phyloP scores from a whole-genome alignment of 129 eudicot genomes.

The Tagetes erecta region DNA sequence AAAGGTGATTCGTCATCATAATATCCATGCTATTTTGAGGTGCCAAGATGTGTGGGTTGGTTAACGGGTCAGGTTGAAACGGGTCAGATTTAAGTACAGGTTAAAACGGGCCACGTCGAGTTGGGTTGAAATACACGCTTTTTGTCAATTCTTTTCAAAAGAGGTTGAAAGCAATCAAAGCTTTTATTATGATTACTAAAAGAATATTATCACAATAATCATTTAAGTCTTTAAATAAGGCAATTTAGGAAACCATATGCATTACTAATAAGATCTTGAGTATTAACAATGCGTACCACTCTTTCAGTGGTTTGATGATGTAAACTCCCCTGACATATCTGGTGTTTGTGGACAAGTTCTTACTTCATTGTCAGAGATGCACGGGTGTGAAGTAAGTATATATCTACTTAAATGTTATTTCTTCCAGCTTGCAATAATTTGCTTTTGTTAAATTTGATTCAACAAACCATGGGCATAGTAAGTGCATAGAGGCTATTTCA shows the following conservation, averaged over 20 bases:
- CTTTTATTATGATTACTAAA: not conserved
- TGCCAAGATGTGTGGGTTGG: slow-evolving; percentile 3
- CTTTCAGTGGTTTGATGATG: slow-evolving; percentile 93
- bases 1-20: slow-evolving; percentile 46
- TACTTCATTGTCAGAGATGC: slow-evolving; percentile 51
- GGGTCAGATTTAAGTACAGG: not conserved
- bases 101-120: not conserved
- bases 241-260: not conserved
- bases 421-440: not conserved
- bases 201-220: not conserved
- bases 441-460: not conserved
- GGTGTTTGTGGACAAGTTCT: slow-evolving; percentile 70
- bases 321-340: slow-evolving; percentile 71
- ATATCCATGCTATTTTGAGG: not conserved
- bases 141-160: not conserved
- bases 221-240: not conserved
- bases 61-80: not conserved
- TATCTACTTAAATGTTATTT: not conserved
- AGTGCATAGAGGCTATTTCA: not conserved
- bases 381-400: slow-evolving; percentile 70
- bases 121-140: not conserved
- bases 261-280: not conserved
- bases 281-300: not conserved
- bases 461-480: slow-evolving; percentile 3
- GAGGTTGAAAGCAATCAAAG: not conserved